A percentile compares a stretch with the other conserved stretches of the same genome.
Evolutionary conservation across 2,329 filamentous ascomycete genomes (phyloP).

Genomic region (Arthroderma sp.): DNA sequence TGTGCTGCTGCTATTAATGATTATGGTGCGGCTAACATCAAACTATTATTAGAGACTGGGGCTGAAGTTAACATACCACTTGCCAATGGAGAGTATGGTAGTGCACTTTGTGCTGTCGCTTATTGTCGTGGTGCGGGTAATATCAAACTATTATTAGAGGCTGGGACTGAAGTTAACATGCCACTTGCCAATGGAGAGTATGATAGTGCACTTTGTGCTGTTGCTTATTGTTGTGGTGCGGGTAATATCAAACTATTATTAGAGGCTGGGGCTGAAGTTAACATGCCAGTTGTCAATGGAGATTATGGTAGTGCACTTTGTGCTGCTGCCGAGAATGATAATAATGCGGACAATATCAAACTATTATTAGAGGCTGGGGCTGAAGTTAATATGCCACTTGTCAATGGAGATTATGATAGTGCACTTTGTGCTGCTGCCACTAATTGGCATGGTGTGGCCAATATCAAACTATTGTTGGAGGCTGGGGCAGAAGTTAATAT

Average conservation of each 20-base stretch:
- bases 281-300: no score
- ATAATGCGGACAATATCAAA: no score
- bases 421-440: background rate
- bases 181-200: constrained; percentile 3
- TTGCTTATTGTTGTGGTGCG: no score
- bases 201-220: constrained; percentile 5
- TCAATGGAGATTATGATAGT: background rate
- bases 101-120: background rate
- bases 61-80: constrained; percentile 3
- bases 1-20: no score
- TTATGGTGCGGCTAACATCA: no score
- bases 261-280: no score
- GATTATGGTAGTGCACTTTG: no score
- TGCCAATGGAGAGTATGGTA: background rate
- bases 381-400: background rate
- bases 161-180: constrained; percentile 7
- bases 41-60: constrained; percentile 6
- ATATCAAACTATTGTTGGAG: constrained; percentile 7
- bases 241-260: no score
- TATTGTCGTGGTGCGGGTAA: background rate
- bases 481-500: constrained; percentile 6
- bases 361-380: constrained; percentile 7
- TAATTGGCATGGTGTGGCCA: background rate
- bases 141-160: constrained; percentile 7
- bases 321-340: no score